Evolutionary conservation across 1,284 basidiomycete species (phyloP).

Genomic region (Takashimella tepidaria): DNA sequence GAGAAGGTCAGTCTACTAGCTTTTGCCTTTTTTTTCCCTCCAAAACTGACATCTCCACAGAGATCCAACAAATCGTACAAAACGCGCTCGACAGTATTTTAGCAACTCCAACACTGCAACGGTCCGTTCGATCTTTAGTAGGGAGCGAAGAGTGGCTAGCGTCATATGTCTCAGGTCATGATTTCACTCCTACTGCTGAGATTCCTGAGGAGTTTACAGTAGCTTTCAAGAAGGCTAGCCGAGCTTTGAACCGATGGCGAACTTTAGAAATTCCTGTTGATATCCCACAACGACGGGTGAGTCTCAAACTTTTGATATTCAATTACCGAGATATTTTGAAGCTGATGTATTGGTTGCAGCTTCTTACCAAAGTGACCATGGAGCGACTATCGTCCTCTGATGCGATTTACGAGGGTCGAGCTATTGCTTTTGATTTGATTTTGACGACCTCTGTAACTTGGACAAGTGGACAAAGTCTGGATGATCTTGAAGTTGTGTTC

Average conservation of each 20-base stretch:
- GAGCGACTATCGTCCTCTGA: conserved; percentile 9
- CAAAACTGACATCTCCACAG: conserved; percentile 12
- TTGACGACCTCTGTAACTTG: conserved; percentile 30
- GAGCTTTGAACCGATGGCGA: conserved; percentile 20
- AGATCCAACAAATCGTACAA: conserved; percentile 9
- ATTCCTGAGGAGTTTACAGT: neutral
- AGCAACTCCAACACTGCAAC: neutral
- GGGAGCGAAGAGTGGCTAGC: conserved; percentile 11
- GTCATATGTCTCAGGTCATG: conserved; percentile 10
- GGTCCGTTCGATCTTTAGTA: neutral
- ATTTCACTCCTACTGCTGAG: neutral
- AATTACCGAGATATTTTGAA: neutral
- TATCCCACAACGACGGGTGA: conserved; percentile 36
- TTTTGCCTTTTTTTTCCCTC: no score
- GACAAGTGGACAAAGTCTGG: conserved; percentile 16
- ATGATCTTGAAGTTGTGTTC: conserved; percentile 22
- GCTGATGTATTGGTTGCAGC: conserved; percentile 8
- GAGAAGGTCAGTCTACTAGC: conserved; percentile 29
- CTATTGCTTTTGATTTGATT: conserved; percentile 26
- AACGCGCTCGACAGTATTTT: conserved; percentile 5
- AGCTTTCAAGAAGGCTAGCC: neutral
- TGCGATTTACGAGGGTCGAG: conserved; percentile 39
- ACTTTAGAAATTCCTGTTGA: conserved; percentile 46
- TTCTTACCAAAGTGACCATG: conserved; percentile 28
- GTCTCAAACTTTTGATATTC: neutral